Percentiles rank a stretch among this genome's conserved stretches.
Conservation (phyloP, 768 basidiomycete genomes). For the Tylopilus sp. region DNA sequence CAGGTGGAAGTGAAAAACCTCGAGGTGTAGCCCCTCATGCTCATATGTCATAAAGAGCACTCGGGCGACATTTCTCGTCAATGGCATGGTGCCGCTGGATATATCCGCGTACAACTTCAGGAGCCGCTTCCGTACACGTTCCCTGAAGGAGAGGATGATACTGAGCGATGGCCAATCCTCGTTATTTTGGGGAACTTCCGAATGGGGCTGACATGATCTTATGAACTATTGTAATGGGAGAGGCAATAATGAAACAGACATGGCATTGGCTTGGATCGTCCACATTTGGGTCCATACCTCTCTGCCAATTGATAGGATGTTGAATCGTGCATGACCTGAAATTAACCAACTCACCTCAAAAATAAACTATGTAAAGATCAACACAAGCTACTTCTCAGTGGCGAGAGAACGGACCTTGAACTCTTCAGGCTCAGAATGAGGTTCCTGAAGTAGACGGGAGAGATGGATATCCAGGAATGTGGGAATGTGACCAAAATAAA, state of each 20-base stretch:
- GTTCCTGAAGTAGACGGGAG: conserved; percentile 67
- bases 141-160: conserved; percentile 72
- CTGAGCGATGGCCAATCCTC: conserved; percentile 83
- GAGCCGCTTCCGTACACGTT: conserved; percentile 74
- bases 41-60: conserved; percentile 90
- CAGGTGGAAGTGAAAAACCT: conserved; percentile 39
- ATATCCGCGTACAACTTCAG: conserved; percentile 70
- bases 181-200: conserved; percentile 73
- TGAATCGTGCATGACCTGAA: not conserved
- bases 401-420: conserved; percentile 55
- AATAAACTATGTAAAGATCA: conserved; percentile 46
- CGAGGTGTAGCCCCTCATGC: conserved; percentile 86
- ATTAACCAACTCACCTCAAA: conserved; percentile 57
- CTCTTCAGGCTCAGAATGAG: conserved; percentile 77
- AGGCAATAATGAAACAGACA: conserved; percentile 40
- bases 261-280: conserved; percentile 87
- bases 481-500: conserved; percentile 94
- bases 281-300: conserved; percentile 95
- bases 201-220: conserved; percentile 62
- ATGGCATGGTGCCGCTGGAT: conserved; percentile 41
- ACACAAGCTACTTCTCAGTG: conserved; percentile 3
- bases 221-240: not conserved
- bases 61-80: conserved; percentile 68
- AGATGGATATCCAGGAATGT: conserved; percentile 91
- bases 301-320: conserved; percentile 40